Base-by-base conservation (phyloP, 139 green algal species). In the Micractinium conductrix region DNA sequence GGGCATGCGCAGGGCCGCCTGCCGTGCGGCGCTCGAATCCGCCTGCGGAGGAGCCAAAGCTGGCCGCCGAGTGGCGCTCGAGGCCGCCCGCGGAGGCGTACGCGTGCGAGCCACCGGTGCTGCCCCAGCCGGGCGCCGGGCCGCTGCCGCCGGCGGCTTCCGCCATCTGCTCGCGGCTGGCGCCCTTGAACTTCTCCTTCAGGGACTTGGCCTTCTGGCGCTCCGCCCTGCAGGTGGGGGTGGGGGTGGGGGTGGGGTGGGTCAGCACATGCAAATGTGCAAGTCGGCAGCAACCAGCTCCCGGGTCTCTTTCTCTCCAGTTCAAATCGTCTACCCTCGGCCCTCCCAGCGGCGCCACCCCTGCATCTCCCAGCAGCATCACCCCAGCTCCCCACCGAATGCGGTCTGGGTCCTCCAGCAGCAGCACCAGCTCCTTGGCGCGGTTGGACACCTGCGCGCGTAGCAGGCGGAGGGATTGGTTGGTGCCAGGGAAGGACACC, bases 161-260 rank as follows among this genome's bases (percentile, higher is more conserved):
- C 8, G 42, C 38, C 62, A 83, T 71, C 26, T 85, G 22, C 24
- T 78, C 48, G 1, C 48, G 74, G 35, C 22, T 43, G 8, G 65
- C 80, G 17, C 80, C 80, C 28, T 43, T 71, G 69, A 79, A 85
- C 70, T 85, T 85, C 40, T 70, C 80, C 67, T 85, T 85, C 10
- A 78, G 68, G 1, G 67, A 50, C 37, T 78, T 79, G 30, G 80
- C 80, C 80, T 85, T 85, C 14, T 50, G 50, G 19, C 69, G 69
- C 70, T 85, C 69, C 17, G 48, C 40, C 9, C 76, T 82, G 78
- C 2, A 43, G 3, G 28, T 4, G 28, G 55, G 2, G 67, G 19
- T 42, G 6, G 62, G 60, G 40, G 26, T 14, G 53, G 53, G 2
- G 26, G 53, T 19, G 53, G 8, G 53, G 8, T 16, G 53, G 53